These are phyloP conservation scores for Benincasa hispida DNA, from an alignment of 306 rosid species.

Conservation along the genomic window DNA sequence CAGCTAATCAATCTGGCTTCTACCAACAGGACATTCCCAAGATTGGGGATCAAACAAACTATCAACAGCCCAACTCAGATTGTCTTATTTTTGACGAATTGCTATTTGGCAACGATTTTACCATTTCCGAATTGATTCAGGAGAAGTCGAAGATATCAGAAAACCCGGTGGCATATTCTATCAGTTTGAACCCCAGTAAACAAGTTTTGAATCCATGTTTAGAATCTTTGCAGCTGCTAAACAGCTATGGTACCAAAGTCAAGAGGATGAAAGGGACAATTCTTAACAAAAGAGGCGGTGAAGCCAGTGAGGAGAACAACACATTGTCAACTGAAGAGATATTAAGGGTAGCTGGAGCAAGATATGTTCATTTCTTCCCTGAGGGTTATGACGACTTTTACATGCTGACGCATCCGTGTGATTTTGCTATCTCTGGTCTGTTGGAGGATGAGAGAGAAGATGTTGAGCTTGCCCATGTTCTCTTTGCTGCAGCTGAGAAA, in stretches of 20 bases:
- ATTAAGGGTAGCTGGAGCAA: constrained; percentile 58
- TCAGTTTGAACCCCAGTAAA: constrained; percentile 1
- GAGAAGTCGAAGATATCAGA: background rate
- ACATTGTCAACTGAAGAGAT: constrained; percentile 52
- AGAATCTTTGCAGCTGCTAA: constrained; percentile 40
- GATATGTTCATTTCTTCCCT: constrained; percentile 42
- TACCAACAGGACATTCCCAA: constrained; percentile 4
- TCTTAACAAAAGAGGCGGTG: background rate
- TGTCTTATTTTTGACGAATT: constrained; percentile 19
- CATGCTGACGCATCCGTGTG: constrained; percentile 42
- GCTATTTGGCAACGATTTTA: constrained; percentile 14
- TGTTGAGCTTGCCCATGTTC: constrained; percentile 55
- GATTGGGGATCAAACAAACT: constrained; percentile 13
- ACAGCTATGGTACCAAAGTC: constrained; percentile 27
- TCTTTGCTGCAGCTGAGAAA: constrained; percentile 60
- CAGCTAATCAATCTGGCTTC: constrained; percentile 1
- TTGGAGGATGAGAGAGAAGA: constrained; percentile 47
- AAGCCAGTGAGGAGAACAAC: constrained; percentile 2
- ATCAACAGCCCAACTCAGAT: constrained; percentile 9
- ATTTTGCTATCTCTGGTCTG: constrained; percentile 26
- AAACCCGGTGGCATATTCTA: constrained; percentile 8
- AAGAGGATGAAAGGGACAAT: constrained; percentile 28
- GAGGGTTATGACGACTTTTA: constrained; percentile 25
- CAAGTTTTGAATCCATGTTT: constrained; percentile 16
- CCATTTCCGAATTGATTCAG: constrained; percentile 10